Conservation (phyloP, 192 early-diverging fungal genomes). For the Backusella parvicylindrica region DNA sequence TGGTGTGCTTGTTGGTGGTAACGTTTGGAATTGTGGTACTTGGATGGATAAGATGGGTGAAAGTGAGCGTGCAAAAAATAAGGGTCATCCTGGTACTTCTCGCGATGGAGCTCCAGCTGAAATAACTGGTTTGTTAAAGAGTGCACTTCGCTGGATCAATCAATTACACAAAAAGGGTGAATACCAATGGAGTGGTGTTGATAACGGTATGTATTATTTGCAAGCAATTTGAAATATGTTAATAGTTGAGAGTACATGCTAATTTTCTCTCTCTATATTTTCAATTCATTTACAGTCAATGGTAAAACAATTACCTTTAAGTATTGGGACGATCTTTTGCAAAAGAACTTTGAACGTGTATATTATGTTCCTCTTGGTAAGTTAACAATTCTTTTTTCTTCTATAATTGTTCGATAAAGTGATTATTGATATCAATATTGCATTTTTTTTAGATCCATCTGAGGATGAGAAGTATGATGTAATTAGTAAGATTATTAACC, state of each 20-base stretch:
- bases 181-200: constrained; percentile 41
- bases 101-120: constrained; percentile 91
- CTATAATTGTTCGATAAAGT: neutral
- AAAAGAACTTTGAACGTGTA: constrained; percentile 77
- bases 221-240: neutral
- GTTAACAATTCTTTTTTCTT: neutral
- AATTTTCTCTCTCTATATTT: constrained; percentile 4
- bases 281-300: constrained; percentile 10
- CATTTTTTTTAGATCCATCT: constrained; percentile 38
- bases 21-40: constrained; percentile 91
- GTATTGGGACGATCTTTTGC: constrained; percentile 80
- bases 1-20: constrained; percentile 88
- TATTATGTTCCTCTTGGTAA: constrained; percentile 89
- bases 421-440: neutral
- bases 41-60: constrained; percentile 99
- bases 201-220: constrained; percentile 19
- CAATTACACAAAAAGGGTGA: constrained; percentile 40
- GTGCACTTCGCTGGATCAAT: constrained; percentile 78
- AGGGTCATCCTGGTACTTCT: constrained; percentile 89
- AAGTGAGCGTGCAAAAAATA: constrained; percentile 88
- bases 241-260: neutral
- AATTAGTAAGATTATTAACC: constrained; percentile 64
- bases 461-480: constrained; percentile 65
- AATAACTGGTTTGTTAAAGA: constrained; percentile 88
- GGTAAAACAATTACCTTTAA: constrained; percentile 52